Percentiles rank a stretch among this genome's conserved stretches.
phyloP scores from a whole-genome alignment of 2,329 filamentous ascomycete species.

The Ilyonectria sp. region DNA sequence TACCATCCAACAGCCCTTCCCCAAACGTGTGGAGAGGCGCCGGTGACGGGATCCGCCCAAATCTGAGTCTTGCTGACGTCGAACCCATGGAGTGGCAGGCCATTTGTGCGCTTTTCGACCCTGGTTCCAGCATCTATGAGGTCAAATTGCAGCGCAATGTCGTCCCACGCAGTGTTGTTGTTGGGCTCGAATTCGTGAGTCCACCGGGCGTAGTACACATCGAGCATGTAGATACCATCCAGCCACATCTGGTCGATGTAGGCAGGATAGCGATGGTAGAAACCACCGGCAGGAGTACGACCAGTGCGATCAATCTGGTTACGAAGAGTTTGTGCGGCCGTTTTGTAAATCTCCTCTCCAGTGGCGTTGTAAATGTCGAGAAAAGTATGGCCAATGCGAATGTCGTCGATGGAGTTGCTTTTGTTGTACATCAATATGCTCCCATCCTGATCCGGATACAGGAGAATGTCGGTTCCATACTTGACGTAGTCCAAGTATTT shows the following conservation, averaged over 20 bases:
- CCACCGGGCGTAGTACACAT: slow-evolving; percentile 41
- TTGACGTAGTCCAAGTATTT: slow-evolving; percentile 47
- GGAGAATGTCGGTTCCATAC: slow-evolving; percentile 40
- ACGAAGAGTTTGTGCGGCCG: slow-evolving; percentile 29
- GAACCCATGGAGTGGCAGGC: slow-evolving; percentile 36
- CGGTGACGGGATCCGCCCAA: slow-evolving; percentile 39
- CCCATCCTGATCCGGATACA: slow-evolving; percentile 43
- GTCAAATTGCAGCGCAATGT: slow-evolving; percentile 38
- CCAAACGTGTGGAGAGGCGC: slow-evolving; percentile 40
- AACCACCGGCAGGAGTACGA: slow-evolving; percentile 34
- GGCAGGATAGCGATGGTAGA: slow-evolving; percentile 41
- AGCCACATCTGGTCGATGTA: slow-evolving; percentile 46
- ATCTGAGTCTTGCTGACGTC: slow-evolving; percentile 36
- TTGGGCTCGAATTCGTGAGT: slow-evolving; percentile 37
- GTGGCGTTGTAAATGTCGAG: slow-evolving; percentile 37
- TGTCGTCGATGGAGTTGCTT: slow-evolving; percentile 38
- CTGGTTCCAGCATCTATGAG: slow-evolving; percentile 31
- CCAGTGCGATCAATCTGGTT: slow-evolving; percentile 37
- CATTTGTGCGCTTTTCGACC: slow-evolving; percentile 25
- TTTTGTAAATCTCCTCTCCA: slow-evolving; percentile 36
- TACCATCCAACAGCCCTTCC: slow-evolving; percentile 41
- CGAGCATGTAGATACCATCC: slow-evolving; percentile 40
- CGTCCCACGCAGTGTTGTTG: slow-evolving; percentile 40
- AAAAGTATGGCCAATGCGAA: slow-evolving; percentile 36
- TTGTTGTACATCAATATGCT: slow-evolving; percentile 39